phyloP scores from a whole-genome alignment of 1,139 yeast species.

The Arxiozyma heterogenica region DNA sequence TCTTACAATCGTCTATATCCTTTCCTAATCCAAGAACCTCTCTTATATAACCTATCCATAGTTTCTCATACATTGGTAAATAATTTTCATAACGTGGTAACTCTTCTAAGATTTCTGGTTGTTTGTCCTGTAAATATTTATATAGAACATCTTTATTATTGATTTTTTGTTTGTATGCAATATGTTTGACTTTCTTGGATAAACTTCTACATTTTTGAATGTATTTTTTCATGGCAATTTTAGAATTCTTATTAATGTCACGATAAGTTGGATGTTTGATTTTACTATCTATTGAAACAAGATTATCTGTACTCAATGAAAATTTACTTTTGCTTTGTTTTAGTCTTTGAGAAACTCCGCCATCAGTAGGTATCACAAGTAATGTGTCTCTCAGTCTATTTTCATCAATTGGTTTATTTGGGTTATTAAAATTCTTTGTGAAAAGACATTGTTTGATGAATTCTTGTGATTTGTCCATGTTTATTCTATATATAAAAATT shows the following conservation, averaged over 20 bases:
- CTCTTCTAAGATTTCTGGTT: constrained; percentile 13
- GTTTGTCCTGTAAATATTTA: constrained; percentile 12
- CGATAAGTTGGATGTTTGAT: constrained; percentile 22
- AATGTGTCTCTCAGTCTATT: constrained; percentile 25
- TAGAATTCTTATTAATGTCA: constrained; percentile 24
- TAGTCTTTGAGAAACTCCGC: constrained; percentile 21
- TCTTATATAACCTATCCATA: constrained; percentile 29
- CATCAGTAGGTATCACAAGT: constrained; percentile 29
- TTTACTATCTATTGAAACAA: background rate
- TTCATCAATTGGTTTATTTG: constrained; percentile 26
- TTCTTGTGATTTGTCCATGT: constrained; percentile 26
- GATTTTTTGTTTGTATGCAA: constrained; percentile 17
- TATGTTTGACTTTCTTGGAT: constrained; percentile 12
- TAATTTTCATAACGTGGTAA: constrained; percentile 23
- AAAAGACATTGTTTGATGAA: constrained; percentile 26
- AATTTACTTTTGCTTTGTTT: constrained; percentile 15
- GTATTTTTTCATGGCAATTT: constrained; percentile 21
- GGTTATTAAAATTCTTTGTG: constrained; percentile 23
- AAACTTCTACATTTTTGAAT: constrained; percentile 16
- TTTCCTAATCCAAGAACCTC: constrained; percentile 24
- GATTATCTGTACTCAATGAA: constrained; percentile 12
- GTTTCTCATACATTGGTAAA: constrained; percentile 22
- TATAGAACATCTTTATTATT: constrained; percentile 8
- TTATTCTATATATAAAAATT: background rate
- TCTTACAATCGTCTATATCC: constrained; percentile 11